phyloP scores from a whole-genome alignment of 2,329 filamentous ascomycete species.

The Epichloe uncinata region DNA sequence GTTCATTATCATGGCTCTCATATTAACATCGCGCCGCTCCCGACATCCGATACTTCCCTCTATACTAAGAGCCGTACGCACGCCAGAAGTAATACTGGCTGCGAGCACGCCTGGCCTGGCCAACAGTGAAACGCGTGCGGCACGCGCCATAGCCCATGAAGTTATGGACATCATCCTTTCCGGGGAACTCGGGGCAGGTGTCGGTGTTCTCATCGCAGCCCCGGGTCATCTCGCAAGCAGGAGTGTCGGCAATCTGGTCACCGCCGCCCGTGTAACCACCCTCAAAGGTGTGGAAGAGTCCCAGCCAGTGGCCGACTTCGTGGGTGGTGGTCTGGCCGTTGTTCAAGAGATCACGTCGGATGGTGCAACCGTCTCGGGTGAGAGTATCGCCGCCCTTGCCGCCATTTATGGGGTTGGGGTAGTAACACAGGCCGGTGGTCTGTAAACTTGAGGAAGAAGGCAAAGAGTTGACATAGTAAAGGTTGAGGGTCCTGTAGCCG shows the following conservation, averaged over 20 bases:
- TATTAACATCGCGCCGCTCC: not conserved
- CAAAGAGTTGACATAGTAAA: constrained; percentile 22
- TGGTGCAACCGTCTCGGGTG: constrained; percentile 10
- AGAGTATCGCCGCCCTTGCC: constrained; percentile 11
- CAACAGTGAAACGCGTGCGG: not conserved
- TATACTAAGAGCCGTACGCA: not conserved
- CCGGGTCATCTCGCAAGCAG: constrained; percentile 14
- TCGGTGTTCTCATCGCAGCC: constrained; percentile 20
- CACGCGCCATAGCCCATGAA: constrained; percentile 13
- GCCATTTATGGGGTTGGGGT: not conserved
- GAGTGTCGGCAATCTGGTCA: constrained; percentile 26
- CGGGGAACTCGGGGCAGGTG: constrained; percentile 14
- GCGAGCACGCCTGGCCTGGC: not conserved
- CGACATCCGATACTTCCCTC: no score
- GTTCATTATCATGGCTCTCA: not conserved
- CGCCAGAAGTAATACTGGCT: not conserved
- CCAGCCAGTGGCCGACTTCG: constrained; percentile 32
- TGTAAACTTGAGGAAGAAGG: constrained; percentile 7
- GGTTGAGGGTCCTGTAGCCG: constrained; percentile 25
- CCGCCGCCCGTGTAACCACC: constrained; percentile 19
- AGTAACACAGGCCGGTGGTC: not conserved
- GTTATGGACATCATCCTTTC: constrained; percentile 16
- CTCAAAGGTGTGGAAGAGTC: constrained; percentile 29
- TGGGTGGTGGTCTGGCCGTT: constrained; percentile 15
- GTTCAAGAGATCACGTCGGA: constrained; percentile 8